A percentile compares a stretch with the other conserved stretches of the same genome.
phyloP scores from a whole-genome alignment of 2,329 filamentous ascomycete genomes.

The Sclerotinia spermophila region DNA sequence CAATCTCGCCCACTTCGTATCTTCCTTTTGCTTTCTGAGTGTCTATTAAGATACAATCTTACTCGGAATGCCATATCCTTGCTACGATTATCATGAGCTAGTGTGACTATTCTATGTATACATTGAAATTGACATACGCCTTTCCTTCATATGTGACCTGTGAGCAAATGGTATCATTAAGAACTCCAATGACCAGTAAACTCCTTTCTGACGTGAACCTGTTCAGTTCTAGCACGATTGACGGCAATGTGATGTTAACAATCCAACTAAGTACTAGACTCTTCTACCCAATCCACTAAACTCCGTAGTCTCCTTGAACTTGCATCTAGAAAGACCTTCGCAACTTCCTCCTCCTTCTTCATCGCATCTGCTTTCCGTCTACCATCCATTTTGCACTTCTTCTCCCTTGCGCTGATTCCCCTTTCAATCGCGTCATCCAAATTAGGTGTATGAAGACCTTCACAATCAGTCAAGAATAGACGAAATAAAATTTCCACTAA shows the following conservation, averaged over 20 bases:
- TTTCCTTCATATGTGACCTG: too few species aligned
- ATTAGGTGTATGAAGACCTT: slow-evolving; percentile 26
- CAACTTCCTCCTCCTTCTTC: slow-evolving; percentile 33
- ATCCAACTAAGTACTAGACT: not conserved
- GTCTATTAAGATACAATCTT: not conserved
- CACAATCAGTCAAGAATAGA: slow-evolving; percentile 41
- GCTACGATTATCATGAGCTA: not conserved
- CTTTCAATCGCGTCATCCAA: slow-evolving; percentile 46
- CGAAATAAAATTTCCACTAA: slow-evolving; percentile 51
- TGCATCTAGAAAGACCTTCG: slow-evolving; percentile 28
- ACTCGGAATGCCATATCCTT: not conserved
- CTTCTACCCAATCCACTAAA: slow-evolving; percentile 26
- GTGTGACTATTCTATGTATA: not conserved
- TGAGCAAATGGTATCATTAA: slow-evolving; percentile 14
- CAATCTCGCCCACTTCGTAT: not conserved
- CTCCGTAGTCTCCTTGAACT: slow-evolving; percentile 38
- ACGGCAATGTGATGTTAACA: not conserved
- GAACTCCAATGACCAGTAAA: not conserved
- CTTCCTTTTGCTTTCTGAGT: not conserved
- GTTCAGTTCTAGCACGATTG: not conserved
- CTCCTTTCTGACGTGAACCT: not conserved
- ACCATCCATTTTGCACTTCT: slow-evolving; percentile 42
- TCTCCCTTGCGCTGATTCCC: slow-evolving; percentile 50
- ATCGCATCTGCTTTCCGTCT: slow-evolving; percentile 40
- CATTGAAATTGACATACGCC: not conserved